A percentile compares a stretch with the other conserved stretches of the same genome.
Evolutionary conservation across 495 filamentous ascomycete genomes (phyloP).

Genomic region (Penicillium daleae): DNA sequence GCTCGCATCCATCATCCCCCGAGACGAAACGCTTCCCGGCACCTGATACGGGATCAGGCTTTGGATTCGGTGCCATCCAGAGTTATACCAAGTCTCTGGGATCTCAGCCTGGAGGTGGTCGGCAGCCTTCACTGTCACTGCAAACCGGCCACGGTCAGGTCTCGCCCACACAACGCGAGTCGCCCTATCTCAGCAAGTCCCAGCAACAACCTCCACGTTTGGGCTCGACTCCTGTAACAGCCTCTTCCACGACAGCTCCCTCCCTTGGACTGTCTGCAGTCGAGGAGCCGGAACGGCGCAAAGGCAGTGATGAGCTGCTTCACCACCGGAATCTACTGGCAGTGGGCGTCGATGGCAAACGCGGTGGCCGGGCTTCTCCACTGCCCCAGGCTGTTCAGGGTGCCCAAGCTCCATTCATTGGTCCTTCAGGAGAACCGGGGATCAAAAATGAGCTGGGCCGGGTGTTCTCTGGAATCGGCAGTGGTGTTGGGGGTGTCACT

Average conservation of each 20-base stretch:
- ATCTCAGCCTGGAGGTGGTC: conserved; percentile 43
- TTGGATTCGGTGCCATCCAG: conserved; percentile 52
- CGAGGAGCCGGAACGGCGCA: conserved; percentile 46
- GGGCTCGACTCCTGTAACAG: conserved; percentile 24
- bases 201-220: conserved; percentile 40
- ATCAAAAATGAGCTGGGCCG: conserved; percentile 92
- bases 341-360: conserved; percentile 48
- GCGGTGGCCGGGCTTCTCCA: conserved; percentile 67
- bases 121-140: conserved; percentile 37
- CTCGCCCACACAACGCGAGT: conserved; percentile 42
- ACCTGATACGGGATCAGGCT: conserved; percentile 36
- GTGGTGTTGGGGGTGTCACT: conserved; percentile 71
- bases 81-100: conserved; percentile 53
- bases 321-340: conserved; percentile 52
- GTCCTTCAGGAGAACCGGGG: conserved; percentile 74
- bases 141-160: conserved; percentile 42
- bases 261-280: conserved; percentile 32
- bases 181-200: conserved; percentile 38
- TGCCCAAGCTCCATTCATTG: conserved; percentile 76
- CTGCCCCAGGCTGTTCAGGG: conserved; percentile 92
- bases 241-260: conserved; percentile 26
- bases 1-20: conserved; percentile 46
- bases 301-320: conserved; percentile 62
- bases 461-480: conserved; percentile 90
- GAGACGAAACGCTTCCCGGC: conserved; percentile 45